Evolutionary conservation across 148 eudicot genomes (phyloP), one percentile per base, ranked within the genome.

Genomic region (Limonium bicolor): DNA sequence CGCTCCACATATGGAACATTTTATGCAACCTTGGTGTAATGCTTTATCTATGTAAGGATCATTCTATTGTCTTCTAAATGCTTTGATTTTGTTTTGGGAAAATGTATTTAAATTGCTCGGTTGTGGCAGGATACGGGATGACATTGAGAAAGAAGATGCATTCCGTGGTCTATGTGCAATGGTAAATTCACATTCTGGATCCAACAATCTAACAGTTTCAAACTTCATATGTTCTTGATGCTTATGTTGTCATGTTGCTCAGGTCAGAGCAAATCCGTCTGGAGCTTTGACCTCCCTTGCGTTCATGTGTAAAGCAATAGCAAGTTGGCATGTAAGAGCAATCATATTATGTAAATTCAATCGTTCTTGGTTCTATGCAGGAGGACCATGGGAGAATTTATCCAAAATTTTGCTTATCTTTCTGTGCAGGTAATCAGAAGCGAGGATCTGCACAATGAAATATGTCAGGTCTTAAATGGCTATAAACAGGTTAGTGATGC

Each of bases 121-220:
- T 55, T 60, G 20, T 74, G 63, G 55, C 78, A 90, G 97, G 87
- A 84, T 90, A 41, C 95, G 97, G 12, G 97, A 90, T 58, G 97
- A 84, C 56, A 55, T 83, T 18, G 97, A 90, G 62, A 90, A 90
- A 62, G 97, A 90, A 68, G 97, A 90, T 43, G 97, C 97, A 22
- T 90, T 90, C 66, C 82, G 93, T 50, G 97, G 97, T 62, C 69
- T 90, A 75, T 90, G 95, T 55, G 93, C 97, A n/a, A 50, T 84
- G 87, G 97, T 90, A 48, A 27, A 36, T 26, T 39, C 56, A 10
- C 26, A n/a, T 48, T 36, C 22, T 50, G 20, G 4, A 14, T 51
- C 41, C 35, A 27, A 27, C 38, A 27, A 15, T 27, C 22, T 5
- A 16, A 17, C 20, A 38, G 36, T 36, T 18, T 50, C 20, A 8